Evolutionary conservation across 2,329 filamentous ascomycete species (phyloP), one percentile per base, ranked within the genome.

Genomic region (Fusarium robinianum): DNA sequence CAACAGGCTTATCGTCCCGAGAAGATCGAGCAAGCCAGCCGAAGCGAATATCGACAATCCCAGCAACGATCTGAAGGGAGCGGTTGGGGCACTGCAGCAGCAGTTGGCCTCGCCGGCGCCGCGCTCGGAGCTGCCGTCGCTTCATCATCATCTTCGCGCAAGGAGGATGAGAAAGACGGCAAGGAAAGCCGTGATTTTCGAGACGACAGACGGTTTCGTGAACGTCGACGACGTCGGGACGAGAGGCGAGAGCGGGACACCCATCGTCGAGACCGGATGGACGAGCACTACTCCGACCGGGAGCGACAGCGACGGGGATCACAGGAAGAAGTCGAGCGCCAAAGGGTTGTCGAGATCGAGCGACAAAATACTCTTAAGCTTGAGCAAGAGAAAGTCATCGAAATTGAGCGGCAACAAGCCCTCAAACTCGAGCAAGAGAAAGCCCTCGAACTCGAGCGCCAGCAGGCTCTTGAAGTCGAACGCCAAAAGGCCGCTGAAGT

Each of bases 1-100:
- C 79, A 80, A 49, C 79, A 80, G 12, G 77, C 91, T 1, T 88
- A 89, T 57, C 77, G 83, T 34, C 71, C 77, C 22, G 68, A 71
- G 26, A 69, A 65, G 71, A 52, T 68, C 18, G 68, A 70, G 19
- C 59, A 66, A 35, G 71, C 69, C 19, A 64, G 58, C 23, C 67
- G 62, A 21, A 66, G 60, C 10, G 67, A 70, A 14, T 57, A 63
- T 8, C 66, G 64, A 9, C 17, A 38, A 41, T 44, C 53, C 12
- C 63, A 59, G 23, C 62, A 60, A 23, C 58, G 62, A 21, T 65
- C 70, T n/a, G 65, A 71, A 24, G 66, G 67, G 8, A 71, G 64
- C 49, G 67, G 64, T 16, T 63, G 75, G 39, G 68, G 67, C n/a
- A 67, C 71, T 55, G 67, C 70, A 34, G 75, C 75, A 10, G 70